Base-by-base conservation (phyloP, 441 rosid species). In the Jatropha podagrica region DNA sequence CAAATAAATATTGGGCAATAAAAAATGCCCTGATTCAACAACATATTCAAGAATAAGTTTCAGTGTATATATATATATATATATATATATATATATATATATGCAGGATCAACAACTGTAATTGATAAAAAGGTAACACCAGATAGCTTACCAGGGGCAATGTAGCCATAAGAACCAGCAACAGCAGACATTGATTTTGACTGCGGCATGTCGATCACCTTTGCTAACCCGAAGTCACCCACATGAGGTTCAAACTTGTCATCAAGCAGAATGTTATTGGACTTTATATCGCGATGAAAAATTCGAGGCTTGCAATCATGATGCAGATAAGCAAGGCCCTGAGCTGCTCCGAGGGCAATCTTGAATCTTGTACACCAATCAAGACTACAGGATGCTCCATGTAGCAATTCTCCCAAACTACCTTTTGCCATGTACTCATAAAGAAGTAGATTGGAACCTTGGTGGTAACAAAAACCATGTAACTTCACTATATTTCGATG, bases 81-180 rank as follows among this genome's bases (percentile, higher is more conserved):
- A 23, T 23, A 23, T 23, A 23, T 23, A 23, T 23, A 23, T 23
- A 23, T 23, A 23, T 23, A 23, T 23, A 23, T 23, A 23, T 23
- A 23, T 23, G 23, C 23, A 23, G 23, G 23, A 23, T 23, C 23
- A 23, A 23, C 23, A 23, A 23, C 23, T 23, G 4, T 42, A 42
- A 42, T 42, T 1, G 13, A 52, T 26, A 9, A 38, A 17, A 68
- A 68, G 18, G 41, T 65, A 41, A 8, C 27, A 10, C 32, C 61
- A 67, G 72, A 68, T 14, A 32, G 41, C 84, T 84, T 85, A 95
- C 99, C 97, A 20, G 97, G 97, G 20, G 95, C 97, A 77, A 92
- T 92, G 83, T 92, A 92, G 76, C 97, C 95, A 71, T 93, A 93
- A 65, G 98, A 93, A 77, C 99, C 99, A 37, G 95, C 99, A 73